Evolutionary conservation across 768 basidiomycete genomes (phyloP), one percentile per base, ranked within the genome.

Genomic region (Russula compacta): DNA sequence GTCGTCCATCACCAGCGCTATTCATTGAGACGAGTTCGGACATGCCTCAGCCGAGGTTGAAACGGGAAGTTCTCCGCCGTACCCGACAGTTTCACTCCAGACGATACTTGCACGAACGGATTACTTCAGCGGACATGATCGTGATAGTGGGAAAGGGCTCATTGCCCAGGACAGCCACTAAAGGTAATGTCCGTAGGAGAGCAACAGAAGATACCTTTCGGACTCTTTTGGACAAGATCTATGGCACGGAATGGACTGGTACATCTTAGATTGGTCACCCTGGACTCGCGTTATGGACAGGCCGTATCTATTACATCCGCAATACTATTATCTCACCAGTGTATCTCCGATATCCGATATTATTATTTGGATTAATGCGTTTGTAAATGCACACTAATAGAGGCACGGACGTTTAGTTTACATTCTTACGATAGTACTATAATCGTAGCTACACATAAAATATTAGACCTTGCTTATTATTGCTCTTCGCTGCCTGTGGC

Each of bases 71-170:
- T 68, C 78, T 89, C 60, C 82, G 86, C 21, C 84, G 85, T 67
- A 89, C 82, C 9, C 78, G 84, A 24, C 80, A 79, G 24, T 91
- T 90, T 77, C 86, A 91, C 70, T 79, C 78, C 10, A 77, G 87
- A 59, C 79, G 87, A 58, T 91, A 91, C 70, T 73, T 88, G 53
- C 89, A 91, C 72, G 89, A 91, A 70, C 85, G 87, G 42, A 85
- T 91, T 74, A 79, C 78, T 5, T 81, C 78, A 7, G 66, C 80
- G 4, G 78, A 84, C 52, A 80, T 87, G 78, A 79, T 91, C 60
- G 73, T 90, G 61, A 73, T 90, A 46, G 87, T 89, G 17, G 77
- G 82, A 32, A 74, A 76, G 46, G 78, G 79, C n/a, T 81, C 85
- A 1, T 79, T 91, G 46, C 89, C 89, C 42, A 77, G 89, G 64